A percentile compares a stretch with the other conserved stretches of the same genome.
These are phyloP conservation scores for Powellomyces hirtus DNA, from an alignment of 192 early-diverging fungal genomes.

Conservation along the genomic window DNA sequence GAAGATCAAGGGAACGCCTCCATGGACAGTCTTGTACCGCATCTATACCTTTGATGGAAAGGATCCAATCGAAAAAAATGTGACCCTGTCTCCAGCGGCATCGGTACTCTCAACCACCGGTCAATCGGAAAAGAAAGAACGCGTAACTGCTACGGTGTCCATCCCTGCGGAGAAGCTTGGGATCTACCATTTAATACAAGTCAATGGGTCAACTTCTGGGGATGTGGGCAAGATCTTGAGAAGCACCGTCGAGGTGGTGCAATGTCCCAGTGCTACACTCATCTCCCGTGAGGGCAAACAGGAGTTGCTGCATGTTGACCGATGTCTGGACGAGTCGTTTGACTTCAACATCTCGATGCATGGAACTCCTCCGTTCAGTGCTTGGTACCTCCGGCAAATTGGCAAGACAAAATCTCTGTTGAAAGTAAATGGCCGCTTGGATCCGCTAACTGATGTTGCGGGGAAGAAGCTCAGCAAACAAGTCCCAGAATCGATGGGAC, in stretches of 20 bases:
- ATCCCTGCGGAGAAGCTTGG: slow-evolving; percentile 19
- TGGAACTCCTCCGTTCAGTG: slow-evolving; percentile 25
- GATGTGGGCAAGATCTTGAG: slow-evolving; percentile 17
- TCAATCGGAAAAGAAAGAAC: slow-evolving; percentile 9
- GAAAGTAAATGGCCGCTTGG: slow-evolving; percentile 13
- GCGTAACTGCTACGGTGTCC: slow-evolving; percentile 3
- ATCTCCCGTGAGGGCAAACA: slow-evolving; percentile 3
- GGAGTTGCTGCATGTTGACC: slow-evolving; percentile 10
- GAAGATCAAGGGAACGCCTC: slow-evolving; percentile 45
- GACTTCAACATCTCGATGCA: slow-evolving; percentile 11
- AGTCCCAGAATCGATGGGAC: slow-evolving; percentile 4
- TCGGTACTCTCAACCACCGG: neutral
- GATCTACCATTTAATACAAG: slow-evolving; percentile 23
- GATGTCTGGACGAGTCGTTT: slow-evolving; percentile 34
- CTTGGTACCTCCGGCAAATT: slow-evolving; percentile 27
- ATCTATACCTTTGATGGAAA: slow-evolving; percentile 24
- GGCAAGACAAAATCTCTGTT: slow-evolving; percentile 2
- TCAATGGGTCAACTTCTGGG: neutral
- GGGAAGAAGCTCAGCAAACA: too few species aligned
- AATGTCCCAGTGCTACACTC: slow-evolving; percentile 14
- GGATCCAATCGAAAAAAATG: slow-evolving; percentile 9
- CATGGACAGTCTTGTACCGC: slow-evolving; percentile 38
- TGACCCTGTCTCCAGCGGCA: slow-evolving; percentile 7
- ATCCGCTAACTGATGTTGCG: too few species aligned
- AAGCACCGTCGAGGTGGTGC: slow-evolving; percentile 1